phyloP scores from a whole-genome alignment of 768 basidiomycete species.

The Cantharellus cinnabarinus region DNA sequence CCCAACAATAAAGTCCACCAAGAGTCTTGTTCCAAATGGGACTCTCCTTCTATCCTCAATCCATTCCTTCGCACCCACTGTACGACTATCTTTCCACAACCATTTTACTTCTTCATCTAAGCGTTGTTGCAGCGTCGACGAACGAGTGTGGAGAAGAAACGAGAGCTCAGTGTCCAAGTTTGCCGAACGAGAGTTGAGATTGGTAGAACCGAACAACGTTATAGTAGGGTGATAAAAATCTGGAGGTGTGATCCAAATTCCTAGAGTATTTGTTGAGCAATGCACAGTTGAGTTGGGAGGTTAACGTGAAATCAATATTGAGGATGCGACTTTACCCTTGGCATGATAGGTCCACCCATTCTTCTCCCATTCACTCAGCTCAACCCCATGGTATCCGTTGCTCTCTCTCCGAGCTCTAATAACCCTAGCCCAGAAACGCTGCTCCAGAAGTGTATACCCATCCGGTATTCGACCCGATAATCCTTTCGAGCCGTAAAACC shows the following conservation, averaged over 20 bases:
- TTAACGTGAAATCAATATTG: neutral
- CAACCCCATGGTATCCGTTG: slow-evolving; percentile 24
- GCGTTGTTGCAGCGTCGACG: slow-evolving; percentile 17
- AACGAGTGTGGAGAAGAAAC: slow-evolving; percentile 59
- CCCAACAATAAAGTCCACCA: too few species aligned
- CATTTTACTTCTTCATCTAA: slow-evolving; percentile 17
- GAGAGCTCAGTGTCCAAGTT: slow-evolving; percentile 85
- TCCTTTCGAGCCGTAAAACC: slow-evolving; percentile 78
- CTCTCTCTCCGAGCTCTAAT: slow-evolving; percentile 7
- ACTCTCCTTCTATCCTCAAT: too few species aligned
- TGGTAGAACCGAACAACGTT: slow-evolving; percentile 86
- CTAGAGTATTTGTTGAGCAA: neutral
- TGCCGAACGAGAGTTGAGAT: slow-evolving; percentile 78
- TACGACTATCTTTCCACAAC: slow-evolving; percentile 13
- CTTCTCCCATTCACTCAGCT: slow-evolving; percentile 72
- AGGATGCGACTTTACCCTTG: slow-evolving; percentile 41
- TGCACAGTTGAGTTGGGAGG: neutral
- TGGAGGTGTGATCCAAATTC: neutral
- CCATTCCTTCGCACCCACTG: slow-evolving; percentile 17
- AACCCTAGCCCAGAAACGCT: slow-evolving; percentile 36
- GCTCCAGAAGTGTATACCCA: slow-evolving; percentile 77
- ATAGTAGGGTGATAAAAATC: slow-evolving; percentile 27
- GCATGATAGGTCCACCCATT: slow-evolving; percentile 96
- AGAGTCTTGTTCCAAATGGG: too few species aligned
- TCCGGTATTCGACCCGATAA: slow-evolving; percentile 88